A percentile compares a stretch with the other conserved stretches of the same genome.
Conservation (phyloP, 805 yeast genomes). For the Candida corydali region DNA sequence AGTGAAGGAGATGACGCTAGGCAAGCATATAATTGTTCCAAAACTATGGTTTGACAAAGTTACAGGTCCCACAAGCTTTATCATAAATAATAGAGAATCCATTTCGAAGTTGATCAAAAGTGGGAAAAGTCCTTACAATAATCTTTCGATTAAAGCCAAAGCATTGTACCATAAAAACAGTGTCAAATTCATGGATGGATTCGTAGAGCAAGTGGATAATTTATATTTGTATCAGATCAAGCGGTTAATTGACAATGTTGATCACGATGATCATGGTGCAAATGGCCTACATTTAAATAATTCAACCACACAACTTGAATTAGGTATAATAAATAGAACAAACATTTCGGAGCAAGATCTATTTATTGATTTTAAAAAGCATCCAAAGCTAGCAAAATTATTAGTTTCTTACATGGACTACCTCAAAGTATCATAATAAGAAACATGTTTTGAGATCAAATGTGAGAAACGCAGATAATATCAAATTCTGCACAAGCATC, state of each 20-base stretch:
- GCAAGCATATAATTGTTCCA: slow-evolving; percentile 2
- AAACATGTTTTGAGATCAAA: too few species aligned
- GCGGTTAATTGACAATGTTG: slow-evolving; percentile 5
- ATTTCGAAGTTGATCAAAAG: neutral
- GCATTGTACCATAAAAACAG: slow-evolving; percentile 12
- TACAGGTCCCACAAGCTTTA: neutral
- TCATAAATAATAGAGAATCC: neutral
- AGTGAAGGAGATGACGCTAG: slow-evolving; percentile 7
- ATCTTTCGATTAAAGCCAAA: slow-evolving; percentile 9
- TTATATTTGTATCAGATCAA: slow-evolving; percentile 3
- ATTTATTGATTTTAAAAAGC: slow-evolving; percentile 5
- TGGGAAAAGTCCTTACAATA: neutral
- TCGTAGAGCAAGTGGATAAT: slow-evolving; percentile 8
- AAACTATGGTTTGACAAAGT: slow-evolving; percentile 1
- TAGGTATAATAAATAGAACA: neutral
- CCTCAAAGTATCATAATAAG: neutral
- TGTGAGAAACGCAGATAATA: too few species aligned
- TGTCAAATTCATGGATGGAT: neutral
- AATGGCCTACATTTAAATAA: neutral
- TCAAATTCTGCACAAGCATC: too few species aligned
- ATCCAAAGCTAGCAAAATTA: slow-evolving; percentile 3
- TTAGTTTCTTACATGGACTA: slow-evolving; percentile 1
- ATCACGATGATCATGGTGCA: neutral
- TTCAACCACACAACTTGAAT: neutral
- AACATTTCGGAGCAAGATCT: neutral